phyloP scores from a whole-genome alignment of 495 filamentous ascomycete genomes.

The Staphylotrichum longicolle region DNA sequence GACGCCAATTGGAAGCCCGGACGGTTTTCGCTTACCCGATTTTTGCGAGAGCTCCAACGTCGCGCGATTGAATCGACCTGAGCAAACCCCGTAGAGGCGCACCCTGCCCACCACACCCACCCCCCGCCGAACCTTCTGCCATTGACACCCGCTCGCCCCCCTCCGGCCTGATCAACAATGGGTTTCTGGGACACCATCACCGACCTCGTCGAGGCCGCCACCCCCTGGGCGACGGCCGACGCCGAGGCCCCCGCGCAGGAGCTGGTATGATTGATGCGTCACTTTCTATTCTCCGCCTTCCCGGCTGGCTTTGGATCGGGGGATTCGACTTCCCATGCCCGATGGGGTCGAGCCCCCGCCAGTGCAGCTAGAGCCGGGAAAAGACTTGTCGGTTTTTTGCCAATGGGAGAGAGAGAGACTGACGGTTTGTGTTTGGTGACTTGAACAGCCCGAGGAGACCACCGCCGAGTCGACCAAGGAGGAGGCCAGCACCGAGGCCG shows the following conservation, averaged over 20 bases:
- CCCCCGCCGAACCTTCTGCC: conserved; percentile 28
- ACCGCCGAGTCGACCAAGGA: conserved; percentile 43
- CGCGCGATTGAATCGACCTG: conserved; percentile 30
- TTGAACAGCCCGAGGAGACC: conserved; percentile 25
- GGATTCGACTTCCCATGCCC: neutral
- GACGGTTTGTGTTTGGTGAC: neutral
- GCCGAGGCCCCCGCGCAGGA: conserved; percentile 51
- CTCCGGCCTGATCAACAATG: conserved; percentile 41
- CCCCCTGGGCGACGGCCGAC: conserved; percentile 55
- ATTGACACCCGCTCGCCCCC: conserved; percentile 40
- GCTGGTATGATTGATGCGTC: conserved; percentile 22
- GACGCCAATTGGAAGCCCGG: conserved; percentile 45
- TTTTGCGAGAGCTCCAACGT: conserved; percentile 39
- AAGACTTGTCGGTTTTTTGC: too few species aligned
- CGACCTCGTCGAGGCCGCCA: conserved; percentile 54
- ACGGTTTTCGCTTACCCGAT: conserved; percentile 43
- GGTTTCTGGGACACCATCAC: conserved; percentile 56
- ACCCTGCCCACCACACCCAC: conserved; percentile 28
- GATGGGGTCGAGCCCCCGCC: too few species aligned
- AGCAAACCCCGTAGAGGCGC: conserved; percentile 33
- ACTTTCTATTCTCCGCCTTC: conserved; percentile 19
- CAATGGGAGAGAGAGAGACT: neutral
- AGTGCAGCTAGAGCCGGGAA: too few species aligned
- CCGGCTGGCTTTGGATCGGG: neutral
- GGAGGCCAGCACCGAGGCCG: conserved; percentile 45